phyloP scores from a whole-genome alignment of 768 basidiomycete genomes.

The Mycena latifolia region DNA sequence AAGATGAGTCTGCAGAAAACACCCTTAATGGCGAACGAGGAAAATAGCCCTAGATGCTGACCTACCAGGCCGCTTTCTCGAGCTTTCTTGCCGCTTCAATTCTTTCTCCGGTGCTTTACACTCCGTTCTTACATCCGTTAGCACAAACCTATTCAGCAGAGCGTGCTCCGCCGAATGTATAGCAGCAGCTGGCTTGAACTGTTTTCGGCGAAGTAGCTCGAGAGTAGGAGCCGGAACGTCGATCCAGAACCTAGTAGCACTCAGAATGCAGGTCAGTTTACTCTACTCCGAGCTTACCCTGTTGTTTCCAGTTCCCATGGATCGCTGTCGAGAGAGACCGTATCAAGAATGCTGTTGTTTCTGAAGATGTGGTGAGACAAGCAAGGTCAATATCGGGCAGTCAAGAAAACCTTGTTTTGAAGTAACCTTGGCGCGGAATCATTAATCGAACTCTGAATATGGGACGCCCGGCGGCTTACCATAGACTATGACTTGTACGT shows the following conservation, averaged over 20 bases:
- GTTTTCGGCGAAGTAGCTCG: slow-evolving; percentile 61
- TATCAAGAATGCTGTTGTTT: slow-evolving; percentile 75
- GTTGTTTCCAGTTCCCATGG: slow-evolving; percentile 81
- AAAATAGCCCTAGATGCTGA: slow-evolving; percentile 36
- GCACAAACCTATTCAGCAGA: slow-evolving; percentile 79
- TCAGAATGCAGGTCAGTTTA: slow-evolving; percentile 55
- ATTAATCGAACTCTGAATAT: background rate
- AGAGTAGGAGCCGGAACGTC: slow-evolving; percentile 64
- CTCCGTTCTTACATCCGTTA: slow-evolving; percentile 83
- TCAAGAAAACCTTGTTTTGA: slow-evolving; percentile 79
- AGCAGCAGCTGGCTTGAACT: slow-evolving; percentile 78
- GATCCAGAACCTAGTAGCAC: slow-evolving; percentile 55
- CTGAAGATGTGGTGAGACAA: slow-evolving; percentile 52
- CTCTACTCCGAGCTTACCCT: slow-evolving; percentile 51
- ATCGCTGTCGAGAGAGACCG: slow-evolving; percentile 82
- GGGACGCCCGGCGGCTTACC: slow-evolving; percentile 55
- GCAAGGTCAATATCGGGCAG: too few species aligned
- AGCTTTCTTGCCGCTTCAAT: slow-evolving; percentile 63
- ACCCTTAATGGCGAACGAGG: slow-evolving; percentile 8
- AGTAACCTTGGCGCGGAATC: slow-evolving; percentile 66
- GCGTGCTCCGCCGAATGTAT: slow-evolving; percentile 92
- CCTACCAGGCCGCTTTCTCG: slow-evolving; percentile 79
- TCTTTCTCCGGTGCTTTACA: slow-evolving; percentile 87
- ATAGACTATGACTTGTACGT: slow-evolving; percentile 77
- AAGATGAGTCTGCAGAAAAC: slow-evolving; percentile 73